phyloP scores from a whole-genome alignment of 495 filamentous ascomycete species.

The Penicillium robsamsonii region DNA sequence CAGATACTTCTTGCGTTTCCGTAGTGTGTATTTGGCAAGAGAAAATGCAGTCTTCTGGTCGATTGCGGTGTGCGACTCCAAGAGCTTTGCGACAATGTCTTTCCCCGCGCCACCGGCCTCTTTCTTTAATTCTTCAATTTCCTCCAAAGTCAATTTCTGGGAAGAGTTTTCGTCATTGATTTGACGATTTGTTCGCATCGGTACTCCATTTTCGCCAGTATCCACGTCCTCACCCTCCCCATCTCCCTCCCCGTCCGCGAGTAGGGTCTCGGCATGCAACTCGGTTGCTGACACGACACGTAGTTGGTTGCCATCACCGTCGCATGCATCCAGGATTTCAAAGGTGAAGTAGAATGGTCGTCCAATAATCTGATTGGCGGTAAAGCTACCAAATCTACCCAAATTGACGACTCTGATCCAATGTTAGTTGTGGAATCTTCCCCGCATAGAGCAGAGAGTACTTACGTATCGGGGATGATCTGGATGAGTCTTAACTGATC shows the following conservation, averaged over 20 bases:
- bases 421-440: conserved; percentile 17
- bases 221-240: conserved; percentile 51
- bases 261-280: conserved; percentile 68
- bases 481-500: conserved; percentile 61
- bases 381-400: conserved; percentile 87
- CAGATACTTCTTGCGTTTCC: conserved; percentile 92
- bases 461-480: conserved; percentile 76
- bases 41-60: conserved; percentile 95
- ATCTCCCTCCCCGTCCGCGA: conserved; percentile 55
- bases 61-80: conserved; percentile 78
- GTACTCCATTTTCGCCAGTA: conserved; percentile 52
- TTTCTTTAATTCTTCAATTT: conserved; percentile 90
- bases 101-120: conserved; percentile 74
- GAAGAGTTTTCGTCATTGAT: conserved; percentile 77
- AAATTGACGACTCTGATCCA: conserved; percentile 70
- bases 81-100: conserved; percentile 81
- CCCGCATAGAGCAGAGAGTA: conserved; percentile 20
- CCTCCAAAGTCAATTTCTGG: conserved; percentile 76
- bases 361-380: conserved; percentile 79
- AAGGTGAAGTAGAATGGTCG: conserved; percentile 89
- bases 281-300: conserved; percentile 80
- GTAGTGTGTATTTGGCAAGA: conserved; percentile 88
- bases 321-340: conserved; percentile 72
- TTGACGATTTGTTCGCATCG: conserved; percentile 75
- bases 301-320: conserved; percentile 58